These are phyloP conservation scores for Pichia phayaonensis DNA, from an alignment of 805 yeast species.

Conservation along the genomic window DNA sequence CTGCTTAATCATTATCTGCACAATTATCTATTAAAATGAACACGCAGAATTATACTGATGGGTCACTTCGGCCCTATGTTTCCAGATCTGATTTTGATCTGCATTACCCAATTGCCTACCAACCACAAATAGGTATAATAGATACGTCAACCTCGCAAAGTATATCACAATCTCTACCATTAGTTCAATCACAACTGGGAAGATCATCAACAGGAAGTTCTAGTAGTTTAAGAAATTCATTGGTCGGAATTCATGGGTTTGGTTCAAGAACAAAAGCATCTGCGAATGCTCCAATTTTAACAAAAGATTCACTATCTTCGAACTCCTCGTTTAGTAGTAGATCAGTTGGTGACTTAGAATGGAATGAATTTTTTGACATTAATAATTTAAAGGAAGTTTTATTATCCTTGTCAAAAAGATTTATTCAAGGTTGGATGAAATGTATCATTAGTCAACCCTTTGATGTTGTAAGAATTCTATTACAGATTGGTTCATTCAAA, in stretches of 20 bases:
- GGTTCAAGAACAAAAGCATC: constrained; percentile 29
- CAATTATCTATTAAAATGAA: constrained; percentile 12
- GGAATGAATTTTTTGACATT: constrained; percentile 57
- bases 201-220: not conserved
- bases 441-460: constrained; percentile 78
- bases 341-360: constrained; percentile 41
- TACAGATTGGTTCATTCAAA: constrained; percentile 70
- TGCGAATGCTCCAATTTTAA: constrained; percentile 23
- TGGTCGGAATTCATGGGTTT: constrained; percentile 9
- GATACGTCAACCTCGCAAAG: constrained; percentile 28
- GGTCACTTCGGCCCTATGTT: constrained; percentile 27
- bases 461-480: constrained; percentile 67
- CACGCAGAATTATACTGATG: constrained; percentile 19
- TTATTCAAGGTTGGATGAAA: constrained; percentile 60
- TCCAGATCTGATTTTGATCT: constrained; percentile 26
- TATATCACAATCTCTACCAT: constrained; percentile 28
- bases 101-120: constrained; percentile 29
- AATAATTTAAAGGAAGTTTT: constrained; percentile 50
- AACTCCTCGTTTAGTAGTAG: constrained; percentile 1
- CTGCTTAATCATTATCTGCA: not conserved
- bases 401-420: constrained; percentile 49
- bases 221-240: not conserved
- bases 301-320: not conserved
- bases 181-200: constrained; percentile 12
- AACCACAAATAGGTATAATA: constrained; percentile 28